Conservation (phyloP, 1,139 yeast genomes). For the Taphrina pruni region DNA sequence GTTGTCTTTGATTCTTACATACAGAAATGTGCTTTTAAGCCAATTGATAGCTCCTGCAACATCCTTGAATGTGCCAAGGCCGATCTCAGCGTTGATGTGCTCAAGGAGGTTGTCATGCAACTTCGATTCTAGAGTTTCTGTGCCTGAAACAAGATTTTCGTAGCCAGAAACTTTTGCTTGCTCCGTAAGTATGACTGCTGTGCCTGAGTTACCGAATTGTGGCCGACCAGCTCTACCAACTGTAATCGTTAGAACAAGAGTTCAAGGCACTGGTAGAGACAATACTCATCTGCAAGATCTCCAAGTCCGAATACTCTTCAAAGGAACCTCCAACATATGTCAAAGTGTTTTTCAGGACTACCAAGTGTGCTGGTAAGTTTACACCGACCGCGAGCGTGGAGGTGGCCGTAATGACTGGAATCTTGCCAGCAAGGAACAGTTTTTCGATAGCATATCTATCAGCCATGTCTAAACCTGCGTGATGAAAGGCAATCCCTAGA, state of each 20-base stretch:
- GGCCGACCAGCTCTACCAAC: slow-evolving; percentile 53
- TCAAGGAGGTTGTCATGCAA: slow-evolving; percentile 58
- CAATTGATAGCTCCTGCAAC: slow-evolving; percentile 57
- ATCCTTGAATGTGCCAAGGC: slow-evolving; percentile 55
- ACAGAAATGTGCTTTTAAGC: slow-evolving; percentile 62
- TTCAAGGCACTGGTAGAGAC: no score
- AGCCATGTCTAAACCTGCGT: slow-evolving; percentile 60
- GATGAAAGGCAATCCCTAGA: slow-evolving; percentile 61
- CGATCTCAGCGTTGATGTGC: slow-evolving; percentile 58
- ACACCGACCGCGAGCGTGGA: slow-evolving; percentile 66
- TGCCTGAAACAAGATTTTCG: slow-evolving; percentile 56
- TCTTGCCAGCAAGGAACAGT: slow-evolving; percentile 56
- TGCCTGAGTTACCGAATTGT: slow-evolving; percentile 60
- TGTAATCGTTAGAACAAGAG: background rate
- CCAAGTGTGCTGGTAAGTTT: slow-evolving; percentile 67
- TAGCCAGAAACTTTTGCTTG: slow-evolving; percentile 53
- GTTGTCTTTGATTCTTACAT: slow-evolving; percentile 56
- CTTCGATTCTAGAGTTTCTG: slow-evolving; percentile 60
- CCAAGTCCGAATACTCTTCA: slow-evolving; percentile 63
- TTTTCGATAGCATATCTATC: slow-evolving; percentile 59
- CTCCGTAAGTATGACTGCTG: slow-evolving; percentile 60
- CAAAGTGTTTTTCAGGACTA: slow-evolving; percentile 64
- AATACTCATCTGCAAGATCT: slow-evolving; percentile 62
- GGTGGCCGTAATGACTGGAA: slow-evolving; percentile 61
- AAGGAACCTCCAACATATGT: slow-evolving; percentile 58